phyloP scores from a whole-genome alignment of 257 asterid species.

The Eucommia ulmoides region DNA sequence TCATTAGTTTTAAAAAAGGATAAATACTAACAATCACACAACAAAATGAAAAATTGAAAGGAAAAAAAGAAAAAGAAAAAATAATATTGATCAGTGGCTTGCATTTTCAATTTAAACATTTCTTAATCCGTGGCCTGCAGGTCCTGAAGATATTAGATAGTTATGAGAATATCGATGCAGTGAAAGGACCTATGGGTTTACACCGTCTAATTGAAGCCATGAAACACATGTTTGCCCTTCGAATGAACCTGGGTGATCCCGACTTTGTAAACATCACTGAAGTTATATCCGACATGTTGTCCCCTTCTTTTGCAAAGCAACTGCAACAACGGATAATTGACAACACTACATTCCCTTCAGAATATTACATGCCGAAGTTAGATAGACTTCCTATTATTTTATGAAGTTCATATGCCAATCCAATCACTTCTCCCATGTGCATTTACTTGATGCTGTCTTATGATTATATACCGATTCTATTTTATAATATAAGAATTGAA shows the following conservation, averaged over 20 bases:
- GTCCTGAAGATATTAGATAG: conserved; percentile 56
- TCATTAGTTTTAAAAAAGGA: no score
- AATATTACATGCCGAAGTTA: conserved; percentile 71
- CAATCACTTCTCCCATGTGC: no score
- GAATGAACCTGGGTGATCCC: conserved; percentile 85
- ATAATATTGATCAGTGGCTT: no score
- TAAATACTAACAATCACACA: no score
- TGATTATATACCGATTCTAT: no score
- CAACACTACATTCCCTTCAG: conserved; percentile 88
- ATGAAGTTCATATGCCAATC: no score
- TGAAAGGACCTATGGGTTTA: conserved; percentile 51
- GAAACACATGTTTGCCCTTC: conserved; percentile 73
- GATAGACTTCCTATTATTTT: no score
- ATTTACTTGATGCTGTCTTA: no score
- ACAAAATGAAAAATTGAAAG: no score
- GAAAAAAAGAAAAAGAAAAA: no score
- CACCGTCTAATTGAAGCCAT: conserved; percentile 77
- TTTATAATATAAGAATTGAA: no score
- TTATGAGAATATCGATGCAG: conserved; percentile 35
- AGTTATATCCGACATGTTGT: conserved; percentile 56
- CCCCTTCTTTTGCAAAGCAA: conserved; percentile 53
- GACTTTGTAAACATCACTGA: conserved; percentile 34
- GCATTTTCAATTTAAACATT: no score
- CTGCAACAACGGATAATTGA: conserved; percentile 47
- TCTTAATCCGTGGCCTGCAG: conserved; percentile 29